Base-by-base conservation (phyloP, 2,329 filamentous ascomycete species). In the Fusarium xylarioides region DNA sequence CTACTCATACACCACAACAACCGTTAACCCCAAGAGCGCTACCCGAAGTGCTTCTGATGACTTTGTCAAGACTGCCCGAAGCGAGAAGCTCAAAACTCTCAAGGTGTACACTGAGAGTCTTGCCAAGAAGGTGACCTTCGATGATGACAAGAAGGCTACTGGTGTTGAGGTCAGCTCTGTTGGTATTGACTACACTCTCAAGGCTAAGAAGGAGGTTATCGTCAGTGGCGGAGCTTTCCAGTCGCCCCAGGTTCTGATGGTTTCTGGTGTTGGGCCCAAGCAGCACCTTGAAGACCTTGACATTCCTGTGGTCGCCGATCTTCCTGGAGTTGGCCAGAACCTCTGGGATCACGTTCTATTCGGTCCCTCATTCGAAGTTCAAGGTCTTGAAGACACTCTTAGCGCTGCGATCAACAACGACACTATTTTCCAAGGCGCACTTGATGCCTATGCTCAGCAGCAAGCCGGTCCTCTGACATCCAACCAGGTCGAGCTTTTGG, bases 121-220 rank as follows among this genome's bases (percentile, higher is more conserved):
- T 9, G 86, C 83, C 5, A 83, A 84, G 70, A 82, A 80, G 46
- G 81, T 89, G 2, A 30, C 86, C 0, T 89, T 87, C 50, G 74
- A 85, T 55, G 43, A 43, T 0, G 69, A 80, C 2, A 84, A 79
- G 43, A 83, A 78, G 52, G 85, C 84, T 1, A 83, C 78, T 0
- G 83, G 83, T 10, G 85, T 86, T 3, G 47, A 76, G 21, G 72
- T 74, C 14, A 63, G 52, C 49, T 62, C 62, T 32, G 11, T 64
- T 12, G 71, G 74, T 2, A 40, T 73, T 7, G 44, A 69, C 2
- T 76, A 73, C 14, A 74, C 68, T 2, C 56, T 76, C 26, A 76
- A 63, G 11, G 74, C 71, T 1, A 43, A 40, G 4, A 76, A 76
- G 14, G 74, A 76, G 23, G 74, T 76, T 4, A 71, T 76, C 1